A percentile compares a stretch with the other conserved stretches of the same genome.
Evolutionary conservation across 2,329 filamentous ascomycete genomes (phyloP).

Genomic region (Seiridium unicorne): DNA sequence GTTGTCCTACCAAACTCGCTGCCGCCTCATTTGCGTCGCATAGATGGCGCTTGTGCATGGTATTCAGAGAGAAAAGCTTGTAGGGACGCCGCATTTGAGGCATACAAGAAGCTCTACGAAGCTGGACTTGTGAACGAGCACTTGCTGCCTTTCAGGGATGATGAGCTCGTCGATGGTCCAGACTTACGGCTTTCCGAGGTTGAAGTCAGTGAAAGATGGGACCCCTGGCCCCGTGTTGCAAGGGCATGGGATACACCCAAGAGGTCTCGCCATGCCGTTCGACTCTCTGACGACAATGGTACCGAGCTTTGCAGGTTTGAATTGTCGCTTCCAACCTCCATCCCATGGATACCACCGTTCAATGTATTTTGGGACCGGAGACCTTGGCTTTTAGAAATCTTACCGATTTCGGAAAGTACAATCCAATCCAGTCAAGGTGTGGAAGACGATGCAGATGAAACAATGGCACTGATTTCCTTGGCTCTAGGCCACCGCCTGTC

Average conservation of each 20-base stretch:
- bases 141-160: slow-evolving; percentile 61
- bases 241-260: slow-evolving; percentile 38
- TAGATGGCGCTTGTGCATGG: slow-evolving; percentile 59
- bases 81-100: slow-evolving; percentile 81
- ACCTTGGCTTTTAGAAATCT: slow-evolving; percentile 35
- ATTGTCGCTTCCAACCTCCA: slow-evolving; percentile 39
- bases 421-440: neutral
- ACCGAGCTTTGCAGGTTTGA: slow-evolving; percentile 34
- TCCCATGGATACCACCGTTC: slow-evolving; percentile 36
- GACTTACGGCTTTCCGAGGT: slow-evolving; percentile 34
- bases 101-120: slow-evolving; percentile 68
- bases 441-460: slow-evolving; percentile 37
- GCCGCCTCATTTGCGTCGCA: slow-evolving; percentile 56
- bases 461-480: slow-evolving; percentile 41
- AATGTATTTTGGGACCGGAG: slow-evolving; percentile 37
- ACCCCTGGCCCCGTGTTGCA: slow-evolving; percentile 47
- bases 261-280: slow-evolving; percentile 28
- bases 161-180: slow-evolving; percentile 35
- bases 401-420: neutral
- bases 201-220: slow-evolving; percentile 35
- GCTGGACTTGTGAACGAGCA: slow-evolving; percentile 76
- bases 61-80: slow-evolving; percentile 67
- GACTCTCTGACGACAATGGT: slow-evolving; percentile 31
- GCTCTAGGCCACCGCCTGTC: slow-evolving; percentile 48
- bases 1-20: slow-evolving; percentile 73